These are phyloP conservation scores for Plantago coronopus DNA, from an alignment of 305 asterid species.

Conservation along the genomic window DNA sequence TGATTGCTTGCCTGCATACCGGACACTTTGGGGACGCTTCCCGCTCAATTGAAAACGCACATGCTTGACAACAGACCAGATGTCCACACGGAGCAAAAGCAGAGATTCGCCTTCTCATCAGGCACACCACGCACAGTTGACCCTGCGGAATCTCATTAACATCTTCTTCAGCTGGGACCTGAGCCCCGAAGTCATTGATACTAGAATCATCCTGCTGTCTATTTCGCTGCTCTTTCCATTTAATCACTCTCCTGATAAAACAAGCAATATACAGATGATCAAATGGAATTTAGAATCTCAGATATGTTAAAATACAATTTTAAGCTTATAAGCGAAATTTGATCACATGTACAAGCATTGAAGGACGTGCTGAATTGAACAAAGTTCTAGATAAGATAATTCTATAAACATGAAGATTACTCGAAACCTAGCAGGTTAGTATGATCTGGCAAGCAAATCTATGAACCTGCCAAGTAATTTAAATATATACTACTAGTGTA, in stretches of 20 bases:
- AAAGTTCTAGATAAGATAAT: too few species aligned
- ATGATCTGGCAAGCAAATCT: too few species aligned
- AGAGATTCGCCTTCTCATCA: slow-evolving; percentile 67
- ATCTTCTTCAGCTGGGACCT: slow-evolving; percentile 51
- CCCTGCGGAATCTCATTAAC: slow-evolving; percentile 65
- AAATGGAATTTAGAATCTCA: background rate
- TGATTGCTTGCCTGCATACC: slow-evolving; percentile 71
- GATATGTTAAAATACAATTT: too few species aligned
- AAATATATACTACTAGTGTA: too few species aligned
- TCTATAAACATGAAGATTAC: too few species aligned
- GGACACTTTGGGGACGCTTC: slow-evolving; percentile 73
- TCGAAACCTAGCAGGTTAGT: too few species aligned
- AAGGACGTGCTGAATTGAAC: too few species aligned
- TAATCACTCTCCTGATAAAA: slow-evolving; percentile 60
- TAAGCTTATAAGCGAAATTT: too few species aligned
- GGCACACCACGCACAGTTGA: slow-evolving; percentile 78
- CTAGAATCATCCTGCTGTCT: slow-evolving; percentile 38
- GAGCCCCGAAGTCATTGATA: slow-evolving; percentile 25
- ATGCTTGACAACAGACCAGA: slow-evolving; percentile 79
- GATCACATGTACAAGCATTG: too few species aligned
- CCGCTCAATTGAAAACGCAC: slow-evolving; percentile 69
- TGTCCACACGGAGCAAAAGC: slow-evolving; percentile 94
- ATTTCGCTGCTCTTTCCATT: slow-evolving; percentile 56
- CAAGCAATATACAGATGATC: background rate
- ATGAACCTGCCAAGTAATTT: too few species aligned